Evolutionary conservation across 1,284 basidiomycete genomes (phyloP).

Genomic region (Trametes hirsuta): DNA sequence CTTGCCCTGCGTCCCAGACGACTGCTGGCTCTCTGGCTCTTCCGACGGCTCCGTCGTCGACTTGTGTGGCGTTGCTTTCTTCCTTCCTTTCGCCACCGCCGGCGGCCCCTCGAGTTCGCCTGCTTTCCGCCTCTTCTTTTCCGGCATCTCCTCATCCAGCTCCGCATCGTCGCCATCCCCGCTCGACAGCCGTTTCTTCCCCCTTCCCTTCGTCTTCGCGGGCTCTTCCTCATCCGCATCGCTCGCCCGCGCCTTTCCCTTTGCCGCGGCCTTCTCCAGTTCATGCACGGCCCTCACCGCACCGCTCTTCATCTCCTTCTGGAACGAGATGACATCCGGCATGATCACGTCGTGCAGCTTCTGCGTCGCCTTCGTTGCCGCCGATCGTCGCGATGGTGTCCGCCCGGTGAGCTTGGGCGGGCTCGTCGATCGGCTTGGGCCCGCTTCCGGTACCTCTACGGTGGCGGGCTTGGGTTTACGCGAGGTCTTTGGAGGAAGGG

Average conservation of each 20-base stretch:
- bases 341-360: constrained; percentile 69
- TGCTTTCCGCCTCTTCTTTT: constrained; percentile 38
- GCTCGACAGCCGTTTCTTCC: constrained; percentile 32
- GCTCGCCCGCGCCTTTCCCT: constrained; percentile 25
- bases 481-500: constrained; percentile 5
- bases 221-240: constrained; percentile 34
- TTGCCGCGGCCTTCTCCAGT: constrained; percentile 22
- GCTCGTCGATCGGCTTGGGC: constrained; percentile 24
- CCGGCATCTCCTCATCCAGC: constrained; percentile 34
- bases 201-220: constrained; percentile 25
- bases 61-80: constrained; percentile 21
- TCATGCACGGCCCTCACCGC: constrained; percentile 35
- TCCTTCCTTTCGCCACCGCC: constrained; percentile 26
- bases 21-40: constrained; percentile 22
- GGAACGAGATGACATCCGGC: constrained; percentile 73
- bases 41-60: constrained; percentile 7
- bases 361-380: constrained; percentile 67
- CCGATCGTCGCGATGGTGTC: constrained; percentile 49
- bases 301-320: constrained; percentile 62
- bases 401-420: constrained; percentile 19
- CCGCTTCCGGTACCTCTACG: constrained; percentile 15
- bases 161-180: constrained; percentile 28
- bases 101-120: constrained; percentile 21
- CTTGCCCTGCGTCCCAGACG: constrained; percentile 19
- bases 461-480: constrained; percentile 3